Percentiles rank a stretch among this genome's conserved stretches.
Conservation (phyloP, 1,284 basidiomycete genomes). For the Leccinum fuscescens region DNA sequence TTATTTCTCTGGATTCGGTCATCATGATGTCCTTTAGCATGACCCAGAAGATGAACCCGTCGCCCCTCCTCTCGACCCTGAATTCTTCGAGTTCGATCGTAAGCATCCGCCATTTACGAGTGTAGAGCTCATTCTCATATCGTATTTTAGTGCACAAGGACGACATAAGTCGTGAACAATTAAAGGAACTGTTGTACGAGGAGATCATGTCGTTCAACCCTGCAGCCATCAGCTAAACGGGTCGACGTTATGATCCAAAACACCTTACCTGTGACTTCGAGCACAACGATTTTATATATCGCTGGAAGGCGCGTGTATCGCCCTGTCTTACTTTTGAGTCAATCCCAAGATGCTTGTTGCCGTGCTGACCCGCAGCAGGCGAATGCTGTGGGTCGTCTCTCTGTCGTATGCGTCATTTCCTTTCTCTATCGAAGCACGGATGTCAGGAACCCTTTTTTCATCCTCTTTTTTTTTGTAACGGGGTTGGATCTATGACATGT, state of each 20-base stretch:
- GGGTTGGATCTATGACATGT: slow-evolving; percentile 11
- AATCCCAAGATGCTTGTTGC: background rate
- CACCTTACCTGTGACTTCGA: background rate
- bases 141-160: slow-evolving; percentile 77
- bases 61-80: slow-evolving; percentile 84
- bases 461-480: slow-evolving; percentile 11
- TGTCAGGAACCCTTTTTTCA: background rate
- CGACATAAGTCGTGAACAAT: slow-evolving; percentile 83
- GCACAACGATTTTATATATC: slow-evolving; percentile 12
- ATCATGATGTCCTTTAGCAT: slow-evolving; percentile 46
- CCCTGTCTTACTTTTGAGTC: slow-evolving; percentile 3
- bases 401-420: background rate
- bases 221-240: slow-evolving; percentile 49
- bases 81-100: slow-evolving; percentile 93
- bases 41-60: slow-evolving; percentile 93
- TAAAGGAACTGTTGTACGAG: slow-evolving; percentile 67
- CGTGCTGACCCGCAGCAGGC: background rate
- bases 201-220: slow-evolving; percentile 80
- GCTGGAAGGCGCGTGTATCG: slow-evolving; percentile 5
- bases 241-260: background rate
- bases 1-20: background rate
- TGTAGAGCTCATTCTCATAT: background rate
- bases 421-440: slow-evolving; percentile 10
- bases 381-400: slow-evolving; percentile 1
- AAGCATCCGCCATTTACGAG: background rate